These are phyloP conservation scores for Histomonas meleagridis DNA, from an alignment of 208 protist genomes.

Conservation along the genomic window DNA sequence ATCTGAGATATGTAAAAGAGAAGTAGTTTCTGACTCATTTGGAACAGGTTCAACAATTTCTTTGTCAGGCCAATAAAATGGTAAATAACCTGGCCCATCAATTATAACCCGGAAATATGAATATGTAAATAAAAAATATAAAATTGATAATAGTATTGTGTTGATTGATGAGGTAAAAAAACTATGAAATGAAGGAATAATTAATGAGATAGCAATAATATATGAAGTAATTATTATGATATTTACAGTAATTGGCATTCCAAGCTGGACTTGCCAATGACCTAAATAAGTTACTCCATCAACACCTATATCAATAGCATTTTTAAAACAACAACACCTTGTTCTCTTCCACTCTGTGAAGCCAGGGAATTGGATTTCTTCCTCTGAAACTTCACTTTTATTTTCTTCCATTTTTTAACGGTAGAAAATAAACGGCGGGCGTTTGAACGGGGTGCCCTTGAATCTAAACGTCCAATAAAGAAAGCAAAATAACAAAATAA, in stretches of 20 bases:
- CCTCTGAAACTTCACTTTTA: too few species aligned
- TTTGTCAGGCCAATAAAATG: neutral
- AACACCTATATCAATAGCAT: neutral
- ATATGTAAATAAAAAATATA: neutral
- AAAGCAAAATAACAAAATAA: too few species aligned
- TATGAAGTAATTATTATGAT: neutral
- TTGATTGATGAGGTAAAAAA: too few species aligned
- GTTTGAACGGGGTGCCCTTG: too few species aligned
- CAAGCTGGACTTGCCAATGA: neutral
- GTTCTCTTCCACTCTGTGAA: neutral
- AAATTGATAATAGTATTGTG: too few species aligned
- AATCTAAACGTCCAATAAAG: too few species aligned
- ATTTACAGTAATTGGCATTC: neutral
- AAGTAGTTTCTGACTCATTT: neutral
- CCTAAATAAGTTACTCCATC: neutral
- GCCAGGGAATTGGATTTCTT: neutral
- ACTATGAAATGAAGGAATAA: too few species aligned
- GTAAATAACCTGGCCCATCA: slow-evolving; percentile 10
- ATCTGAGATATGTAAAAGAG: neutral
- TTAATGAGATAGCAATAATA: neutral
- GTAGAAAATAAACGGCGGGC: too few species aligned
- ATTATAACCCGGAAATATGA: neutral
- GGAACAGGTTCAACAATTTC: neutral
- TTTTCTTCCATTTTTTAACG: too few species aligned
- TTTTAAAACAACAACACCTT: neutral